Evolutionary conservation across 2,329 filamentous ascomycete genomes (phyloP).

Genomic region (Cladophialophora bantiana): DNA sequence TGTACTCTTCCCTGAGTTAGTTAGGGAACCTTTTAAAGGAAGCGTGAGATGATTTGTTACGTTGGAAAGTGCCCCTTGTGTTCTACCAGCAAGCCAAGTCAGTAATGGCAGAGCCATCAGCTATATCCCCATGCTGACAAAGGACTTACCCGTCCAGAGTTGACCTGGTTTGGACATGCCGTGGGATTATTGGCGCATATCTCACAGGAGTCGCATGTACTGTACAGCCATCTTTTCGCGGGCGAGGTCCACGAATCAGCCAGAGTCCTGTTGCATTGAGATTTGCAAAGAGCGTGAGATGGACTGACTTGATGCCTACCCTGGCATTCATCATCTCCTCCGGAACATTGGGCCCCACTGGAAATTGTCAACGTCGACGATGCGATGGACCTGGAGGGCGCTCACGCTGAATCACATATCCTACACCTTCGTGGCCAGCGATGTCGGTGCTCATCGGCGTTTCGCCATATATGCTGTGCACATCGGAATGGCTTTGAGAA

Average conservation of each 20-base stretch:
- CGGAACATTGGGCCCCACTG: slow-evolving; percentile 9
- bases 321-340: slow-evolving; percentile 22
- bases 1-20: slow-evolving; percentile 42
- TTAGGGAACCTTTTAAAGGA: background rate
- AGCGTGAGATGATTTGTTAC: background rate
- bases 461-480: slow-evolving; percentile 54
- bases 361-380: background rate
- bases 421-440: slow-evolving; percentile 57
- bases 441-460: slow-evolving; percentile 54
- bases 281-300: background rate
- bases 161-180: slow-evolving; percentile 49
- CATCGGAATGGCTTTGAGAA: slow-evolving; percentile 51
- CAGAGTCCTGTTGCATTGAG: background rate
- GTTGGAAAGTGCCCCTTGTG: slow-evolving; percentile 50
- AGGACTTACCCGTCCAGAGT: slow-evolving; percentile 46
- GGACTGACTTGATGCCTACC: slow-evolving; percentile 42
- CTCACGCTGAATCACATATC: slow-evolving; percentile 47
- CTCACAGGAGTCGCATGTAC: slow-evolving; percentile 49
- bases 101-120: background rate
- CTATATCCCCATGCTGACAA: no score
- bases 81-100: slow-evolving; percentile 26
- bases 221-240: slow-evolving; percentile 46
- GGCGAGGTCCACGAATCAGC: background rate
- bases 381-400: no score
- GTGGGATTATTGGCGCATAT: slow-evolving; percentile 50